These are phyloP conservation scores for Neurospora hispaniola DNA, from an alignment of 495 filamentous ascomycete species.

Conservation along the genomic window DNA sequence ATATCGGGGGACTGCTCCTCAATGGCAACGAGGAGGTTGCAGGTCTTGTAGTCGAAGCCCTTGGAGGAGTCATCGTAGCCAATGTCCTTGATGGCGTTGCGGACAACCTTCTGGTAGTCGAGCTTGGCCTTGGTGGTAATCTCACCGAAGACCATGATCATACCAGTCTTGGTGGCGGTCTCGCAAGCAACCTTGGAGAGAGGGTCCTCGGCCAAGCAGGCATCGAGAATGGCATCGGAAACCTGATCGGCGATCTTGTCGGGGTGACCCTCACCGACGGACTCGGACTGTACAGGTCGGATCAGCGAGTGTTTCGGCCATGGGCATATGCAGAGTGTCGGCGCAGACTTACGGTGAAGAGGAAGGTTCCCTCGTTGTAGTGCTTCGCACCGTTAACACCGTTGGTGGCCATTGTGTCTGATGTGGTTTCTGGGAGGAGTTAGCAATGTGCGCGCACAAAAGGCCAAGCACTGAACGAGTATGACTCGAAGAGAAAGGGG, in stretches of 20 bases:
- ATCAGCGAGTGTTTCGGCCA: slow-evolving; percentile 8
- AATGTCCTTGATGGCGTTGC: slow-evolving; percentile 92
- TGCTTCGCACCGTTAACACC: slow-evolving; percentile 34
- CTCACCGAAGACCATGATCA: slow-evolving; percentile 99
- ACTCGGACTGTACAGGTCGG: slow-evolving; percentile 59
- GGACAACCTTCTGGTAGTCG: slow-evolving; percentile 98
- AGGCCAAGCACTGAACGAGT: not conserved
- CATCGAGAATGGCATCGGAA: slow-evolving; percentile 97
- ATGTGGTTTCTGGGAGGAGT: slow-evolving; percentile 52
- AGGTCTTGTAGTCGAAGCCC: slow-evolving; percentile 99
- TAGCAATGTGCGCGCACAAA: slow-evolving; percentile 23
- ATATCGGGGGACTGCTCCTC: slow-evolving; percentile 99
- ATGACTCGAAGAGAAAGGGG: slow-evolving; percentile 9
- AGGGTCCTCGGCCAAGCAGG: slow-evolving; percentile 85
- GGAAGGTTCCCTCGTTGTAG: slow-evolving; percentile 65
- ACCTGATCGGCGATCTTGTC: slow-evolving; percentile 99
- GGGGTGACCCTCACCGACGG: slow-evolving; percentile 94
- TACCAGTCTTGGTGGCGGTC: slow-evolving; percentile 98
- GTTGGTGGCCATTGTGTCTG: slow-evolving; percentile 25
- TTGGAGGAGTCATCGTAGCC: slow-evolving; percentile 94
- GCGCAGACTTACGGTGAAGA: slow-evolving; percentile 66
- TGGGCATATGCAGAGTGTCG: not conserved
- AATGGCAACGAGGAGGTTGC: slow-evolving; percentile 96
- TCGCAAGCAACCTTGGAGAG: slow-evolving; percentile 98
- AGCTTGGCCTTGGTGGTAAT: slow-evolving; percentile 92